phyloP scores from a whole-genome alignment of 2,329 filamentous ascomycete species.

The Paecilomyces sp. region DNA sequence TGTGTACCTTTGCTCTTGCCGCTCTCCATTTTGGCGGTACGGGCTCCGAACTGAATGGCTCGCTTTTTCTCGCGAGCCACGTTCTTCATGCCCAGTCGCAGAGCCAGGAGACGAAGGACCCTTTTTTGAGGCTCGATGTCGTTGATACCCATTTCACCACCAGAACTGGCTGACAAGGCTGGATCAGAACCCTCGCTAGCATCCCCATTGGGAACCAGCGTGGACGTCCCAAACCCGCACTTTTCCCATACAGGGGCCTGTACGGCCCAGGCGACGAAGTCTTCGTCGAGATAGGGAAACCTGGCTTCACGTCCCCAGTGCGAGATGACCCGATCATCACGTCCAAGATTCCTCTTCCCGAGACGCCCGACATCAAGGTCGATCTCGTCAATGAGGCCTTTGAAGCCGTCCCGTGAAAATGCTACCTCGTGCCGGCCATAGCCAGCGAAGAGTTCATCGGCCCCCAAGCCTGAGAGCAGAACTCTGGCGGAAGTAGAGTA shows the following conservation, averaged over 20 bases:
- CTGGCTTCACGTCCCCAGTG: constrained; percentile 84
- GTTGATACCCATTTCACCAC: constrained; percentile 9
- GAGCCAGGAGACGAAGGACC: constrained; percentile 68
- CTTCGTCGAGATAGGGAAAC: constrained; percentile 86
- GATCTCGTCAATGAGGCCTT: constrained; percentile 71
- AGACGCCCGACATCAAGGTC: constrained; percentile 77
- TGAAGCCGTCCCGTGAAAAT: constrained; percentile 61
- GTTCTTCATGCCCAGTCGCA: constrained; percentile 60
- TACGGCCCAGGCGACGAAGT: constrained; percentile 74
- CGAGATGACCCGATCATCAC: constrained; percentile 85
- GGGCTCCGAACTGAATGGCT: constrained; percentile 77
- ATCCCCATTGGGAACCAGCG: constrained; percentile 15
- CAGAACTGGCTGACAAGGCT: neutral
- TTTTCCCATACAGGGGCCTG: constrained; percentile 70
- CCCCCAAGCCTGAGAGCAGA: constrained; percentile 84
- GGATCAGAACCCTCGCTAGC: neutral
- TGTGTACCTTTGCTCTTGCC: constrained; percentile 62
- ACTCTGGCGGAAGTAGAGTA: constrained; percentile 72
- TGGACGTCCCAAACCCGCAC: constrained; percentile 67
- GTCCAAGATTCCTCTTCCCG: constrained; percentile 87
- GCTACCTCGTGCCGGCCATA: constrained; percentile 79
- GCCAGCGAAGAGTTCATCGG: constrained; percentile 92
- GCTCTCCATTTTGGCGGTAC: constrained; percentile 74
- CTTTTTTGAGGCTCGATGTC: constrained; percentile 72
- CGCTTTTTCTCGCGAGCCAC: constrained; percentile 88